Base-by-base conservation (phyloP, 2,329 filamentous ascomycete species). In the Talaromyces piceae region DNA sequence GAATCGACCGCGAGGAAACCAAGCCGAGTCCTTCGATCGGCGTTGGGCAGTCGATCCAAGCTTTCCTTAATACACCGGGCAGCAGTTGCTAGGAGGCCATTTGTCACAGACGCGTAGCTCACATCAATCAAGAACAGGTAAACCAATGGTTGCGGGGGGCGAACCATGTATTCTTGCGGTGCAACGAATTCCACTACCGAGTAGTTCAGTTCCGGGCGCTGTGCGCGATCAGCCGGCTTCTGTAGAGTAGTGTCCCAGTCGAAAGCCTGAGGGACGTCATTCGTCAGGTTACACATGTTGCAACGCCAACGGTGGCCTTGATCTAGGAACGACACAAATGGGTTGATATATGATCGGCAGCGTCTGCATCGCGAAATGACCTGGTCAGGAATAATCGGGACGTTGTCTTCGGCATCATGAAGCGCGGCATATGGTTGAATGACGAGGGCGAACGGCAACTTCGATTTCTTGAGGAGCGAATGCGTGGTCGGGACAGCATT, bases 221-320 rank as follows among this genome's bases (percentile, higher is more conserved):
- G 85, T 87, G 93, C 95, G 65, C 93, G 79, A 67, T 98, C 91
- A 47, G 94, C 85, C 48, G 83, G 87, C 75, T 95, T 91, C 71
- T 97, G 91, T 50, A 90, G 79, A 41, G 88, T 86, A 28, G 89
- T 85, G 71, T 98, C 93, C 93, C 93, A 98, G 68, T 98, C 93
- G 59, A 98, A 98, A 31, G 91, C 91, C 71, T 98, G 93, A n/a
- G 93, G 93, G 33, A 97, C 91, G 62, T 98, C 93, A 67, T 98
- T 98, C 60, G 91, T 96, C 58, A 98, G 77, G 70, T 95, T 97
- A 72, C 93, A 98, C 91, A 98, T 96, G 73, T 98, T 98, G 76
- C 93, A 98, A 64, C 91, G 86, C 93, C 93, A 98, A 65, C 93
- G 82, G 73, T 98, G 93, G 44, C 93, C 93, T 65, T 97, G 89